Base-by-base conservation (phyloP, 306 rosid genomes). In the Quercus cerris region DNA sequence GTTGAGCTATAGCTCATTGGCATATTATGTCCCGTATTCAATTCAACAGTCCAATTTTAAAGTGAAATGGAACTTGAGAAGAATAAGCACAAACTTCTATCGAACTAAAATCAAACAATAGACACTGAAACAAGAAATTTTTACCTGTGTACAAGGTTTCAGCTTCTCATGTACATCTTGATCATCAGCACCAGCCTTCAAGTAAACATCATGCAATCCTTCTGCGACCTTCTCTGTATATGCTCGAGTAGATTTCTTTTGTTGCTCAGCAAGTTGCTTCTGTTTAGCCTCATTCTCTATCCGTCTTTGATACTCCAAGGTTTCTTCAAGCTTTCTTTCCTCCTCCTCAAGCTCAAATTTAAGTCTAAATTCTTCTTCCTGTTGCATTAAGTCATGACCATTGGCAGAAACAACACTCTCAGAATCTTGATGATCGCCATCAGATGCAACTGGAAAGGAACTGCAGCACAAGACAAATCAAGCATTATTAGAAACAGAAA, bases 271-370 rank as follows among this genome's bases (percentile, higher is more conserved):
- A 70, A 96, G 90, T 78, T 90, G 97, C 91, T 88, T 93, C 85
- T 85, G 90, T 88, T 96, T 96, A 77, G 98, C 99, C 89, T 93
- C 97, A 76, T 90, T 84, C 84, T 93, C 99, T 77, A 93, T 89
- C 82, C 86, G 88, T 58, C 97, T 88, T 73, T 96, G 99, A 81
- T 84, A 91, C 84, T 96, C 97, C 88, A 96, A 87, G 66, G 97
- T 89, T 84, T 93, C 98, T 88, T 93, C 97, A 75, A 96, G 97
- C 86, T 84, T 93, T 86, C 92, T 93, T 84, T 93, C 99, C 81
- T 93, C 98, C 79, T 80, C 97, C 88, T 96, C 97, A 56, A 93
- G 88, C 85, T 93, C 97, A 82, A 84, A 86, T 86, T 88, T 89
- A 51, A 86, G 91, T 83, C 93, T 91, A 80, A 84, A 79, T 78